Evolutionary conservation across 106 monocot species (phyloP).

Genomic region (Acanthochlamys bracteata): DNA sequence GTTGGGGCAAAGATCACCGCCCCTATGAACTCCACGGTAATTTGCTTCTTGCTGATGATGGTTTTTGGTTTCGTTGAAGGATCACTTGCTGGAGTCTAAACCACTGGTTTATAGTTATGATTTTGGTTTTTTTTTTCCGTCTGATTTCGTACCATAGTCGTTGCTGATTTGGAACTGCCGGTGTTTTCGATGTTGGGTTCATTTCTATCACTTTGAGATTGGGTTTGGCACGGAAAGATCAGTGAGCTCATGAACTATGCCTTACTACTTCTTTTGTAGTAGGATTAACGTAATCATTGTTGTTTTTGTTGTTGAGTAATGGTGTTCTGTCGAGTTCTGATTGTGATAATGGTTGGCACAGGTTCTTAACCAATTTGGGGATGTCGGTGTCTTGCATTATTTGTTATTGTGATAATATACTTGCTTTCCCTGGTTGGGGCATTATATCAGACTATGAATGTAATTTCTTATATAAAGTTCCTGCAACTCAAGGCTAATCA

Average conservation of each 20-base stretch:
- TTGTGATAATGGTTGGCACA: neutral
- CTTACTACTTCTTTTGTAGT: neutral
- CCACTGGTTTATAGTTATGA: no score
- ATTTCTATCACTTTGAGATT: no score
- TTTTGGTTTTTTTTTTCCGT: no score
- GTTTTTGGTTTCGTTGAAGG: neutral
- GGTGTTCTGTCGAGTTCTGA: neutral
- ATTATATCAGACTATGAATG: no score
- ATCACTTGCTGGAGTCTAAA: neutral
- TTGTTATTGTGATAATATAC: neutral
- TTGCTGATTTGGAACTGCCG: no score
- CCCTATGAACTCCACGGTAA: slow-evolving; percentile 73
- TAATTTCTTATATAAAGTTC: no score
- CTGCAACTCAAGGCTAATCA: no score
- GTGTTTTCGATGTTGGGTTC: no score
- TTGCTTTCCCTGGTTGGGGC: no score
- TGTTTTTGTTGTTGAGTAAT: neutral
- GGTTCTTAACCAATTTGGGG: neutral
- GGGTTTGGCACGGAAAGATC: no score
- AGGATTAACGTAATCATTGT: neutral
- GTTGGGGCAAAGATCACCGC: slow-evolving; percentile 89
- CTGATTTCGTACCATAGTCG: no score
- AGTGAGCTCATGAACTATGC: neutral
- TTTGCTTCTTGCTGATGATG: neutral
- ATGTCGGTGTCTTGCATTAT: neutral